These are phyloP conservation scores for Polygonum maritimum DNA, from an alignment of 148 eudicot genomes.

Conservation along the genomic window DNA sequence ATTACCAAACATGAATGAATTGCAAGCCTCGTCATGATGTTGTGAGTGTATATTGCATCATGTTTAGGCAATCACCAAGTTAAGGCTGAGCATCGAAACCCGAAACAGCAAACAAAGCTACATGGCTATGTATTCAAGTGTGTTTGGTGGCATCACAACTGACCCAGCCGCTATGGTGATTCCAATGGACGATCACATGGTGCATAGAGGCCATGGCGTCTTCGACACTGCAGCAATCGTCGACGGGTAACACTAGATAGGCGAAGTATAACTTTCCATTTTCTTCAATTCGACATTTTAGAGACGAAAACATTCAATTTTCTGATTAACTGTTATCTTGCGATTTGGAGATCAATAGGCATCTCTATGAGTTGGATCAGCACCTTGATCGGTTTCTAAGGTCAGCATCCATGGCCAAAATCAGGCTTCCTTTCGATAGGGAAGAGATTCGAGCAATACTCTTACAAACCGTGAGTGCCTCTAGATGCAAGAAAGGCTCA, in stretches of 20 bases:
- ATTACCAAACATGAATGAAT: not conserved
- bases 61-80: conserved; percentile 50
- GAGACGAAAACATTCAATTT: not conserved
- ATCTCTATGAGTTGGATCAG: conserved; percentile 79
- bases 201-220: conserved; percentile 94
- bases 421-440: conserved; percentile 55
- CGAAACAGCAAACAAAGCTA: conserved; percentile 43
- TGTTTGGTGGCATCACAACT: conserved; percentile 67
- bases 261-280: not conserved
- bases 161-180: conserved; percentile 83
- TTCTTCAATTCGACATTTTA: not conserved
- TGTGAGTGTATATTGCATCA: conserved; percentile 2
- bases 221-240: conserved; percentile 68
- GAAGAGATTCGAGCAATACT: conserved; percentile 61
- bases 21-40: not conserved
- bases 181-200: conserved; percentile 94
- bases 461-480: conserved; percentile 62
- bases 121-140: conserved; percentile 82
- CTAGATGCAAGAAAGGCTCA: conserved; percentile 65
- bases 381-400: conserved; percentile 78
- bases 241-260: conserved; percentile 39
- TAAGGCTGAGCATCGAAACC: conserved; percentile 33
- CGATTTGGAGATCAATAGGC: conserved; percentile 22
- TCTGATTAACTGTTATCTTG: not conserved
- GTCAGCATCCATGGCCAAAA: conserved; percentile 69